These are phyloP conservation scores for Buxus sempervirens DNA, from an alignment of 164 flowering plant species.

Conservation along the genomic window DNA sequence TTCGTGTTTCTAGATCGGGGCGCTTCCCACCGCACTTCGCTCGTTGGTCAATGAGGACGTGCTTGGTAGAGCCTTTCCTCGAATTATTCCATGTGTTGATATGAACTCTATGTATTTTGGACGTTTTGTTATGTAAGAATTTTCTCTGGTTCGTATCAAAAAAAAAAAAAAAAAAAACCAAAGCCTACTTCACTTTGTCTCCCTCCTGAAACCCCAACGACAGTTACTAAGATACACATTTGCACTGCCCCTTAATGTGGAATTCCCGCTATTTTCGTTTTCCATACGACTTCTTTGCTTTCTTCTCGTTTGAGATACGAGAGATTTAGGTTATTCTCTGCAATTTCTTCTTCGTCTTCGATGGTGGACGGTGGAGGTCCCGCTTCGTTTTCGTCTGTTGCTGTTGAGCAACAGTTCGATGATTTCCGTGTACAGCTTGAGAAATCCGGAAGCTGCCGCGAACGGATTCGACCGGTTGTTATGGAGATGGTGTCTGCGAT, in stretches of 20 bases:
- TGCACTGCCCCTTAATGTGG: not conserved
- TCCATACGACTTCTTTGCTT: not conserved
- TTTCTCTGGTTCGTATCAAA: too few relatives aligned
- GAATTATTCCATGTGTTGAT: too few relatives aligned
- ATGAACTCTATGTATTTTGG: too few relatives aligned
- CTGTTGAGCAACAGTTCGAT: slow-evolving; percentile 75
- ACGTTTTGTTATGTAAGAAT: too few relatives aligned
- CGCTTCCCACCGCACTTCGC: too few relatives aligned
- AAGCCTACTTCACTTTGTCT: slow-evolving; percentile 20
- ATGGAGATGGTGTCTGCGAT: slow-evolving; percentile 64
- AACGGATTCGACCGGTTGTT: slow-evolving; percentile 58
- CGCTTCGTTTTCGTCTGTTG: slow-evolving; percentile 18
- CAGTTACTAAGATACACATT: not conserved
- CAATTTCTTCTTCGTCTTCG: slow-evolving; percentile 14
- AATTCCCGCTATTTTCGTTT: not conserved
- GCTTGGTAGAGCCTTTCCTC: too few relatives aligned
- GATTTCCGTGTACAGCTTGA: slow-evolving; percentile 58
- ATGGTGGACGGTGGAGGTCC: slow-evolving; percentile 29
- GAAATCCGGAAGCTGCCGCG: slow-evolving; percentile 62
- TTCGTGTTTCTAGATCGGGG: too few relatives aligned
- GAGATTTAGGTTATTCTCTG: slow-evolving; percentile 1
- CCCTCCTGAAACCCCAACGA: slow-evolving; percentile 45
- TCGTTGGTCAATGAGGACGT: too few relatives aligned
- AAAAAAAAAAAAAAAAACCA: too few relatives aligned
- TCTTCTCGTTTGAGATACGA: not conserved